phyloP scores from a whole-genome alignment of 345 rosid genomes.

The Conringia planisiliqua region DNA sequence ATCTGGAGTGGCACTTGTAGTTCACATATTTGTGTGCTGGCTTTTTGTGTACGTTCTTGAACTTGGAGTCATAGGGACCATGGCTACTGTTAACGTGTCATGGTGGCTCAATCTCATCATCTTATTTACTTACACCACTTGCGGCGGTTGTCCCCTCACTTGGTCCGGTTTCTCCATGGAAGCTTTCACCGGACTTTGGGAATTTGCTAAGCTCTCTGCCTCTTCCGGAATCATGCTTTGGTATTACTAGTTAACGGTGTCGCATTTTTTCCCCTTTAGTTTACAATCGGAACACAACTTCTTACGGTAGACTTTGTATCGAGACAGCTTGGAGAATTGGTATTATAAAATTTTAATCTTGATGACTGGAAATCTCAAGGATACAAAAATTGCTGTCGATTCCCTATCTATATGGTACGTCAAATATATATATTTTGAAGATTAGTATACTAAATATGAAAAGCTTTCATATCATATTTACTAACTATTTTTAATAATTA shows the following conservation, averaged over 20 bases:
- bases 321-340: slow-evolving; percentile 48
- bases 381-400: slow-evolving; percentile 76
- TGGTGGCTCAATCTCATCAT: slow-evolving; percentile 66
- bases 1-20: slow-evolving; percentile 39
- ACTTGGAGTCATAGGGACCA: slow-evolving; percentile 59
- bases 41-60: slow-evolving; percentile 48
- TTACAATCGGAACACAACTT: neutral
- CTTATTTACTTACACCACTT: slow-evolving; percentile 35
- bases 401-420: slow-evolving; percentile 35
- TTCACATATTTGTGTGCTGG: slow-evolving; percentile 62
- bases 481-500: neutral
- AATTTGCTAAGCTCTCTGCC: slow-evolving; percentile 61
- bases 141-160: slow-evolving; percentile 27
- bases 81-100: slow-evolving; percentile 52
- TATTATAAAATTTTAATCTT: slow-evolving; percentile 53
- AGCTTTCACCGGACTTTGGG: slow-evolving; percentile 80
- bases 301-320: neutral
- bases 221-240: slow-evolving; percentile 87
- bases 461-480: neutral
- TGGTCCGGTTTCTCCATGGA: slow-evolving; percentile 80
- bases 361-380: slow-evolving; percentile 74
- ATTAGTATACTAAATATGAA: neutral
- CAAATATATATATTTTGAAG: slow-evolving; percentile 26
- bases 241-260: slow-evolving; percentile 27
- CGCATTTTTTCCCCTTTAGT: neutral